Evolutionary conservation across 257 asterid species (phyloP).

Genomic region (Jaltomata sinuosa): DNA sequence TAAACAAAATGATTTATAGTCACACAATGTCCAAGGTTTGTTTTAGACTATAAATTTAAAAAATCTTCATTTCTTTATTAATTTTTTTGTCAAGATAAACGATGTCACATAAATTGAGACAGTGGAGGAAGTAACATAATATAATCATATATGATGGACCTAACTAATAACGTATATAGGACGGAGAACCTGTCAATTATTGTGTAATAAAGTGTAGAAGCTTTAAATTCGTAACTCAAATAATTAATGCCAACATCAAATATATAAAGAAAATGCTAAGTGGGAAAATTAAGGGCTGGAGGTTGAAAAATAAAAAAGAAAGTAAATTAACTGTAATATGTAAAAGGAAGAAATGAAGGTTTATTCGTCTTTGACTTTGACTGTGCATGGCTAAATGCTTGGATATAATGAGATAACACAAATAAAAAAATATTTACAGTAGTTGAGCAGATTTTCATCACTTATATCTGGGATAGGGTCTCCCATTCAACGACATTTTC

Average conservation of each 20-base stretch:
- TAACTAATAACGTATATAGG: neutral
- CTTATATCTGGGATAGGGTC: conserved; percentile 39
- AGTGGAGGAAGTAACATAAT: too few relatives aligned
- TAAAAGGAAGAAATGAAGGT: neutral
- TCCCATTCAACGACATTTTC: conserved; percentile 66
- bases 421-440: conserved; percentile 10
- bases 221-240: neutral
- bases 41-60: too few relatives aligned
- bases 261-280: neutral
- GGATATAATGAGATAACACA: neutral
- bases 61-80: too few relatives aligned
- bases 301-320: neutral
- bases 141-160: neutral
- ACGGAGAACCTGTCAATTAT: neutral
- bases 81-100: too few relatives aligned
- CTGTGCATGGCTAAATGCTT: neutral
- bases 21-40: too few relatives aligned
- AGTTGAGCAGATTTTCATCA: conserved; percentile 40
- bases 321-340: neutral
- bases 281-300: neutral
- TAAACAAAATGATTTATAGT: too few relatives aligned
- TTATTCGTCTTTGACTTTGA: conserved; percentile 9
- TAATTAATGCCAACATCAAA: neutral
- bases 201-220: neutral
- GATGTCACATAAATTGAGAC: too few relatives aligned